Percentiles rank a stretch among this genome's conserved stretches.
These are phyloP conservation scores for Yamadazyma takamatsuzukensis DNA, from an alignment of 805 yeast species.

Conservation along the genomic window DNA sequence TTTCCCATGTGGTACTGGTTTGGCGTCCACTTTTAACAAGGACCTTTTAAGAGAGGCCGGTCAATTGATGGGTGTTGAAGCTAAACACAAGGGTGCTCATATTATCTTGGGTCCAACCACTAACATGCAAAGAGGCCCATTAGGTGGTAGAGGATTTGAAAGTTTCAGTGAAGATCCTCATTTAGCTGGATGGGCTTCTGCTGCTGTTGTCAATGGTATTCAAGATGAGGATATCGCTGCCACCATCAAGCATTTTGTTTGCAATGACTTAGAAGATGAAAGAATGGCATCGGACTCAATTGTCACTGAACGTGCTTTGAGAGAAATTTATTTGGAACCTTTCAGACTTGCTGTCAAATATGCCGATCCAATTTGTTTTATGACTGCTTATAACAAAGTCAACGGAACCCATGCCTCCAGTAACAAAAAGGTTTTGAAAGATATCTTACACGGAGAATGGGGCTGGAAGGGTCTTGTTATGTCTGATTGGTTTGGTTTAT, in stretches of 20 bases:
- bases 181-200: conserved; percentile 43
- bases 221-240: conserved; percentile 51
- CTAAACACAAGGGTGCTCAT: conserved; percentile 50
- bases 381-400: conserved; percentile 63
- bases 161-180: conserved; percentile 61
- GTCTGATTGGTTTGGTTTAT: conserved; percentile 65
- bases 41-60: conserved; percentile 49
- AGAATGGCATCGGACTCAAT: conserved; percentile 46
- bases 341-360: conserved; percentile 57
- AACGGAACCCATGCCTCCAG: conserved; percentile 60
- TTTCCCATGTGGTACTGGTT: conserved; percentile 59
- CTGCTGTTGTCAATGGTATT: conserved; percentile 50
- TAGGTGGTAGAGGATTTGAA: conserved; percentile 64
- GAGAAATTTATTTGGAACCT: conserved; percentile 63
- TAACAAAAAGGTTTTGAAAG: conserved; percentile 37
- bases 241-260: conserved; percentile 58
- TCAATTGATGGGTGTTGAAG: conserved; percentile 49
- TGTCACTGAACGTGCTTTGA: conserved; percentile 55
- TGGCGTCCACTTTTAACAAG: conserved; percentile 55
- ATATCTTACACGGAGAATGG: conserved; percentile 55
- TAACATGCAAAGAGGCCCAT: conserved; percentile 57
- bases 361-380: conserved; percentile 50
- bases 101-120: conserved; percentile 34
- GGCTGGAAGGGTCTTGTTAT: conserved; percentile 51
- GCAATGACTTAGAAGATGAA: conserved; percentile 61